Conservation (phyloP, 1,139 yeast species). For the Diutina ranongensis region DNA sequence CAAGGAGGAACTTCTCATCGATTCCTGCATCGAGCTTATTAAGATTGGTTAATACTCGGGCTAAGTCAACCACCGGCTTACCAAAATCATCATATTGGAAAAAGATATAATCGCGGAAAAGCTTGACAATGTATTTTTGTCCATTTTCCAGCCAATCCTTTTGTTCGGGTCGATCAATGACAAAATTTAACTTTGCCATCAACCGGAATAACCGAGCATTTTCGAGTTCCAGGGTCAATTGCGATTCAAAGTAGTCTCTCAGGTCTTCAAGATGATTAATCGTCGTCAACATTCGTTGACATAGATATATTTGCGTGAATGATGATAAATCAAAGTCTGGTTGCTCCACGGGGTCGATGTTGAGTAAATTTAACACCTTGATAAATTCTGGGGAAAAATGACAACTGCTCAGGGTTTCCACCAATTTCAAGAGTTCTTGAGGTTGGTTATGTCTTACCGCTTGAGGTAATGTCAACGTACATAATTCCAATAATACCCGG, state of each 20-base stretch:
- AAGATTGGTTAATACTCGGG: conserved; percentile 66
- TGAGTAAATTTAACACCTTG: conserved; percentile 9
- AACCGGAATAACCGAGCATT: conserved; percentile 81
- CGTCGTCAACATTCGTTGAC: conserved; percentile 29
- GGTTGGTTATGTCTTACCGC: conserved; percentile 12
- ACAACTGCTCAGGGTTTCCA: conserved; percentile 13
- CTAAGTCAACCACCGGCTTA: conserved; percentile 67
- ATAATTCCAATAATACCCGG: conserved; percentile 42
- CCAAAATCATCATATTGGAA: conserved; percentile 59
- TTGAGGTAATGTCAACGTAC: conserved; percentile 29
- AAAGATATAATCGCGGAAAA: conserved; percentile 79
- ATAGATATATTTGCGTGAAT: conserved; percentile 17
- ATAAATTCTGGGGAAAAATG: conserved; percentile 17
- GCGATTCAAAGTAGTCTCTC: conserved; percentile 57
- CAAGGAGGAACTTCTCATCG: conserved; percentile 69
- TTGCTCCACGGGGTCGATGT: conserved; percentile 2
- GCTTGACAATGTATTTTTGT: conserved; percentile 57
- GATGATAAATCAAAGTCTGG: conserved; percentile 8
- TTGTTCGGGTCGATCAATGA: conserved; percentile 66
- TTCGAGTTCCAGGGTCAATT: conserved; percentile 65
- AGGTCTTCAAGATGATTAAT: conserved; percentile 46
- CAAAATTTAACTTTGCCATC: conserved; percentile 67
- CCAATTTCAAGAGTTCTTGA: conserved; percentile 9
- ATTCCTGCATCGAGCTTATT: conserved; percentile 91
- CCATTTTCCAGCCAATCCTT: conserved; percentile 62